Evolutionary conservation across 371 early-diverging fungal genomes (phyloP), one percentile per base, ranked within the genome.

Genomic region (Batkoa obscura): DNA sequence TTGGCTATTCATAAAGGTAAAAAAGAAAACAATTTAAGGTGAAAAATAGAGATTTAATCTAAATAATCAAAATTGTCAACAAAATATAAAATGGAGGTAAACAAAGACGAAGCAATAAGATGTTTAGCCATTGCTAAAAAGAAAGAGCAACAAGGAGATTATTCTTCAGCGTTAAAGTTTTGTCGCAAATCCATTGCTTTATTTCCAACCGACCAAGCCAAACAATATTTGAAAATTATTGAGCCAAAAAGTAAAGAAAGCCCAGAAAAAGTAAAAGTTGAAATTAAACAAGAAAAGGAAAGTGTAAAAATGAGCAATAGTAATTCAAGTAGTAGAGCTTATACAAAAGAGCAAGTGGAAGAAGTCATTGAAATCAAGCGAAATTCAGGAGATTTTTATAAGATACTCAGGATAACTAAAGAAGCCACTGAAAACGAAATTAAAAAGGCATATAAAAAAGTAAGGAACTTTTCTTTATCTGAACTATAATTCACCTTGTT

Each of bases 401-500:
- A 76, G 32, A 77, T 97, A 10, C 70, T 99, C n/a, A 86, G 86
- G 0, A 64, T 98, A 33, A 72, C 75, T 10, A 89, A 85, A 68
- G 64, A 68, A 10, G 90, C 90, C 38, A 70, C 79, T 1, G 90
- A 91, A 12, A 68, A 65, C 4, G 89, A 97, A 56, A 87, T 99
- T 58, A 95, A 94, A 67, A 91, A 89, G 66, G 88, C 99, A 15
- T 99, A 94, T 68, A 76, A 92, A 63, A 94, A 90, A 79, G 87
- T 88, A 70, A 15, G 23, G 23, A 23, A 23, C 23, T 23, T 23
- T 23, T 23, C 13, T 46, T 10, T n/a, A 2, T 32, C 10, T 23
- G 4, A 3, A 12, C 30, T 9, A 23, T 43, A 12, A 17, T 50
- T 4, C 17, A 3, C 6, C 43, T 13, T 58, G n/a, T 49, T 34